Evolutionary conservation across 2,329 filamentous ascomycete species (phyloP).

Genomic region (Claviceps lovelessii): DNA sequence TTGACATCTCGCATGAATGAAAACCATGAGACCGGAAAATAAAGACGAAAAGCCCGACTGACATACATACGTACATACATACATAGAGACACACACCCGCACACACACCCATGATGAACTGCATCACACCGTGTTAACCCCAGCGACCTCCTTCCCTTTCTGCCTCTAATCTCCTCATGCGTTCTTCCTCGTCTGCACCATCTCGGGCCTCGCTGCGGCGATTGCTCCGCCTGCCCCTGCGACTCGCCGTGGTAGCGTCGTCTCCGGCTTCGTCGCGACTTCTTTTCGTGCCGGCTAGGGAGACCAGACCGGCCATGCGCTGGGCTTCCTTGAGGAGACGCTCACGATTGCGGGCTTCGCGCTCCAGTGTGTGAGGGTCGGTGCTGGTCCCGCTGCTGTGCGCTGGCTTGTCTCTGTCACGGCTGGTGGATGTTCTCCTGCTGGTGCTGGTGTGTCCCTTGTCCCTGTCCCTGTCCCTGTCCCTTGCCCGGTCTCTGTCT

Average conservation of each 20-base stretch:
- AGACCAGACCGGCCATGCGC: constrained; percentile 41
- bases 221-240: constrained; percentile 27
- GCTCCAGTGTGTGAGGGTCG: constrained; percentile 55
- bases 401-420: constrained; percentile 22
- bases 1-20: too few relatives aligned
- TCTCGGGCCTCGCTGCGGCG: constrained; percentile 34
- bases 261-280: constrained; percentile 31
- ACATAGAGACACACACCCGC: neutral
- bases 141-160: constrained; percentile 43
- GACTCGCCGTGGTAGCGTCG: constrained; percentile 19
- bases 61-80: neutral
- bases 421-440: constrained; percentile 19
- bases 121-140: constrained; percentile 18
- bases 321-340: constrained; percentile 55
- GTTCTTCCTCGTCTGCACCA: constrained; percentile 36
- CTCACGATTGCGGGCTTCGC: constrained; percentile 51
- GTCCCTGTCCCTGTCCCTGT: constrained; percentile 16
- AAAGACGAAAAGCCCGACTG: too few relatives aligned
- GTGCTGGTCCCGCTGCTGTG: constrained; percentile 8
- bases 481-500: constrained; percentile 11
- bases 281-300: constrained; percentile 34
- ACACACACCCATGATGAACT: too few relatives aligned
- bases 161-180: constrained; percentile 40
- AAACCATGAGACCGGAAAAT: too few relatives aligned
- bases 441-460: constrained; percentile 20